Percentiles rank a stretch among this genome's conserved stretches.
Evolutionary conservation across 768 basidiomycete species (phyloP).

Genomic region (Saitozyma podzolica): DNA sequence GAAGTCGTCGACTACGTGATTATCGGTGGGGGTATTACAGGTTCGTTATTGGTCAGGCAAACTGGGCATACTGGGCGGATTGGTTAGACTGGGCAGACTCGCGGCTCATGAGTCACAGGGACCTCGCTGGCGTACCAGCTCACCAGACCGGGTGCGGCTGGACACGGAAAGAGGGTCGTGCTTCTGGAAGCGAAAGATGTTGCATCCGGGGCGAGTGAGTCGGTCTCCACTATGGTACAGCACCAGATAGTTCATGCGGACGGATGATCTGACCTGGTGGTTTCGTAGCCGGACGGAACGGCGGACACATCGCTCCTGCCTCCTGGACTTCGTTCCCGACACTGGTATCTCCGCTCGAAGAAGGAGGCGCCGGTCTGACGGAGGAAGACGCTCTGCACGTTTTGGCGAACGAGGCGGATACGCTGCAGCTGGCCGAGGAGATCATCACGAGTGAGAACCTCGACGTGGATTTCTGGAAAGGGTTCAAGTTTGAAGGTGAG

Average conservation of each 20-base stretch:
- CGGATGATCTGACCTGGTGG: too few species aligned
- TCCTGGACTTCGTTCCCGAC: constrained; percentile 18
- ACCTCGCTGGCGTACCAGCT: constrained; percentile 38
- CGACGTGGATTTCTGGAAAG: constrained; percentile 15
- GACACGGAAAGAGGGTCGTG: constrained; percentile 14
- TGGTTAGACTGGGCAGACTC: background rate
- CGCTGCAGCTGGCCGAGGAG: constrained; percentile 25
- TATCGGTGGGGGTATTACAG: constrained; percentile 31
- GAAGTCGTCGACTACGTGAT: constrained; percentile 21
- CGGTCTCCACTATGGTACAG: background rate
- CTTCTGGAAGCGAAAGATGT: constrained; percentile 39
- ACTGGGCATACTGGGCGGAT: background rate
- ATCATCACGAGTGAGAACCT: constrained; percentile 31
- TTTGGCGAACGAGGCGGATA: constrained; percentile 35
- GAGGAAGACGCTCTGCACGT: constrained; percentile 31
- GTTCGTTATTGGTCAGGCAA: constrained; percentile 7
- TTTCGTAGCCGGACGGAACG: constrained; percentile 29
- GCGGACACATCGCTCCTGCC: constrained; percentile 32
- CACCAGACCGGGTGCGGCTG: constrained; percentile 15
- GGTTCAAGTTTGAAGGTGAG: background rate
- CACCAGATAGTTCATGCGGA: too few species aligned
- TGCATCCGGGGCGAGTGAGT: constrained; percentile 34
- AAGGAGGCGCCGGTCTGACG: constrained; percentile 37
- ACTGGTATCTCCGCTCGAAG: constrained; percentile 17
- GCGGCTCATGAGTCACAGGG: constrained; percentile 11